Conservation (phyloP, 2,329 filamentous ascomycete genomes). For the Hypocreales sp. region DNA sequence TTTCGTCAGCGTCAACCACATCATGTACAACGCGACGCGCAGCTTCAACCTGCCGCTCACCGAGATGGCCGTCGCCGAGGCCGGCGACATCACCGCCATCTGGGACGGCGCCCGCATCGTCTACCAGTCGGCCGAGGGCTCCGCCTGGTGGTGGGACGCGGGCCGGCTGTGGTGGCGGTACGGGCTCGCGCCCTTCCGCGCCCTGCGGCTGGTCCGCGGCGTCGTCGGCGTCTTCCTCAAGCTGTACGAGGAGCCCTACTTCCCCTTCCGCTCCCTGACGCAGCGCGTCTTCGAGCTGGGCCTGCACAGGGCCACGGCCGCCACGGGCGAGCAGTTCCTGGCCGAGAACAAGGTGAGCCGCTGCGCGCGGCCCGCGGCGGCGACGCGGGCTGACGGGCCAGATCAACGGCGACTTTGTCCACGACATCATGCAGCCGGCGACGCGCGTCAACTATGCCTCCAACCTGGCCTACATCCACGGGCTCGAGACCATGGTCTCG, state of each 20-base stretch:
- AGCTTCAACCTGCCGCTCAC: conserved; percentile 52
- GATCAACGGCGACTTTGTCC: conserved; percentile 51
- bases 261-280: conserved; percentile 70
- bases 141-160: conserved; percentile 63
- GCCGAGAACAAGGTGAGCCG: conserved; percentile 35
- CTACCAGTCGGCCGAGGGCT: conserved; percentile 42
- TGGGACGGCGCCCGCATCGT: conserved; percentile 74
- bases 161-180: conserved; percentile 76
- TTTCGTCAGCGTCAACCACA: conserved; percentile 74
- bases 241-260: conserved; percentile 68
- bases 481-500: conserved; percentile 77
- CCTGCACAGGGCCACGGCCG: conserved; percentile 46
- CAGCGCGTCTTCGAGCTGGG: conserved; percentile 51
- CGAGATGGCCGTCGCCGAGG: conserved; percentile 26
- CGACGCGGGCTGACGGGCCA: conserved; percentile 11
- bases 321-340: conserved; percentile 62
- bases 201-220: conserved; percentile 54
- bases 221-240: conserved; percentile 60
- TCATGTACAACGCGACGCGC: conserved; percentile 57
- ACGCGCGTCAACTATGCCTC: conserved; percentile 93
- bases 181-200: conserved; percentile 60
- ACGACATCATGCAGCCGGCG: conserved; percentile 76
- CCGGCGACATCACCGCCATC: conserved; percentile 50
- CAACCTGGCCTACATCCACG: conserved; percentile 75
- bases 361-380: too few species aligned